Evolutionary conservation across 768 basidiomycete species (phyloP).

Genomic region (Pholiota molesta): DNA sequence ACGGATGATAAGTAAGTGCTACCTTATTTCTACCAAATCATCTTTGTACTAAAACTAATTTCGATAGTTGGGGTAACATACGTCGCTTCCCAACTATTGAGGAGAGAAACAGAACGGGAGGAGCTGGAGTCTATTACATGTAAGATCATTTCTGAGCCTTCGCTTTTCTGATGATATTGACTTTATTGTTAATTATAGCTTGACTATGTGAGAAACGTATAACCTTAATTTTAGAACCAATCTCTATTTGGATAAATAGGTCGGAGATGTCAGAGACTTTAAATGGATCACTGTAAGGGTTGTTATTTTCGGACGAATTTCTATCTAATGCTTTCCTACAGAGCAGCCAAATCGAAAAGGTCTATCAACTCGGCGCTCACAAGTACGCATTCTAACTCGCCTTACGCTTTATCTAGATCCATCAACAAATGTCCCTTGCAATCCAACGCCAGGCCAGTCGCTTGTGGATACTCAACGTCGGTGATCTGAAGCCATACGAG

Average conservation of each 20-base stretch:
- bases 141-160: slow-evolving; percentile 25
- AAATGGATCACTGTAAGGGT: slow-evolving; percentile 66
- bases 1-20: slow-evolving; percentile 66
- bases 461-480: slow-evolving; percentile 77
- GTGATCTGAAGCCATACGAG: slow-evolving; percentile 76
- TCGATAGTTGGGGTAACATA: slow-evolving; percentile 65
- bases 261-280: slow-evolving; percentile 67
- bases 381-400: neutral
- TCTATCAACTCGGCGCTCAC: slow-evolving; percentile 8
- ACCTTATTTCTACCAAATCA: neutral
- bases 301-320: neutral
- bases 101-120: slow-evolving; percentile 64
- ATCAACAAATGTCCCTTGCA: slow-evolving; percentile 72
- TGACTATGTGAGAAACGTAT: slow-evolving; percentile 43
- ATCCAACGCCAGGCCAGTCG: slow-evolving; percentile 57
- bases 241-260: slow-evolving; percentile 34
- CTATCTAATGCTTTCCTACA: slow-evolving; percentile 19
- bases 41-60: neutral
- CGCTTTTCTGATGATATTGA: neutral
- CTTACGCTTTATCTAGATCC: slow-evolving; percentile 39
- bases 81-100: slow-evolving; percentile 56
- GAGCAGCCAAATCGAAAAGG: slow-evolving; percentile 58
- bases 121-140: slow-evolving; percentile 76
- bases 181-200: slow-evolving; percentile 31
- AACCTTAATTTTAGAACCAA: neutral